Evolutionary conservation across 169 alveolate species (phyloP).

Genomic region (Plasmodium cynomolgi): DNA sequence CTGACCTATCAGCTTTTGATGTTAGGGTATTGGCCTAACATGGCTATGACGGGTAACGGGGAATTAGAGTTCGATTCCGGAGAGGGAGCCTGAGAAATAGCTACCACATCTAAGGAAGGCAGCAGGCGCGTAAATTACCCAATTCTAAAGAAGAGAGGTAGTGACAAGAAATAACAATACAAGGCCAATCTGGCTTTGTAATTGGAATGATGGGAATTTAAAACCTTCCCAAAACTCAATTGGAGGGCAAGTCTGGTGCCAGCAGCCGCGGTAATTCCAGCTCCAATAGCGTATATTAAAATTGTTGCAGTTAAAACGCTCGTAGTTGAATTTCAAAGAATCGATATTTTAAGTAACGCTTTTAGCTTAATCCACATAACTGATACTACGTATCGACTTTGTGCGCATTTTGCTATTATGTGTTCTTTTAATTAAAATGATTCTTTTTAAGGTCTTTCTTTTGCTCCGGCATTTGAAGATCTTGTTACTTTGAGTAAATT

Average conservation of each 20-base stretch:
- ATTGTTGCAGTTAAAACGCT: conserved; percentile 93
- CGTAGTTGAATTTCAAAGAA: conserved; percentile 86
- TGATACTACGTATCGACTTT: background rate
- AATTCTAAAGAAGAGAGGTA: conserved; percentile 95
- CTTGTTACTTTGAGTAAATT: conserved; percentile 87
- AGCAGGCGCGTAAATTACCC: conserved; percentile 96
- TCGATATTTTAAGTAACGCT: background rate
- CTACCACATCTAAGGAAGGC: conserved; percentile 95
- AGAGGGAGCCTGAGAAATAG: conserved; percentile 96
- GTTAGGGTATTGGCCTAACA: conserved; percentile 94
- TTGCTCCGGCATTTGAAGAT: background rate
- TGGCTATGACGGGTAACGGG: conserved; percentile 95
- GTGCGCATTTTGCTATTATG: background rate
- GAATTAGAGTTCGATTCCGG: conserved; percentile 97
- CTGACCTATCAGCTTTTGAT: conserved; percentile 86
- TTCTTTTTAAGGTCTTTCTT: conserved; percentile 20
- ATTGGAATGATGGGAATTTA: conserved; percentile 92
- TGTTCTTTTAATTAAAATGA: conserved; percentile 4
- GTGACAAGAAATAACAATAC: conserved; percentile 94
- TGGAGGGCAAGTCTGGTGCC: conserved; percentile 97
- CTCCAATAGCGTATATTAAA: conserved; percentile 94
- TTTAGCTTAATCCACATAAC: too few relatives aligned
- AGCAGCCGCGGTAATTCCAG: conserved; percentile 96
- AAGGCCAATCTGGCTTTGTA: conserved; percentile 87
- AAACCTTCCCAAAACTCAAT: conserved; percentile 83